Conservation (phyloP, 345 rosid species). For the Streptanthus diversifolius region DNA sequence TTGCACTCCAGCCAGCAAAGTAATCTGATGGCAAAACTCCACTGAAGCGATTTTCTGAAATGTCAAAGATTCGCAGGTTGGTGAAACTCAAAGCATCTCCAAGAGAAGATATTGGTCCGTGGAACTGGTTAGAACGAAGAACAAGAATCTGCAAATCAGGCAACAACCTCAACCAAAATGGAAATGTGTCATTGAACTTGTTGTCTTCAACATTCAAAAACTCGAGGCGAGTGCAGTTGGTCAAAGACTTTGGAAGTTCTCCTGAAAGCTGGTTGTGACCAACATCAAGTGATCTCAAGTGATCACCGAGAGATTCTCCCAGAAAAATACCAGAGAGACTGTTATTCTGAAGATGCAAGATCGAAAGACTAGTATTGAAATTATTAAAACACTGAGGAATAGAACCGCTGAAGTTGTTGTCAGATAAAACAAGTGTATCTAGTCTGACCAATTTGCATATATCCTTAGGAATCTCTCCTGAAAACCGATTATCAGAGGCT, state of each 20-base stretch:
- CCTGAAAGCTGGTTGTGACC: too few relatives aligned
- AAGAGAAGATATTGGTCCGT: conserved; percentile 34
- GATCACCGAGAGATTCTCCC: not conserved
- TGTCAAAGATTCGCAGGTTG: conserved; percentile 44
- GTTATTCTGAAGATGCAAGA: conserved; percentile 21
- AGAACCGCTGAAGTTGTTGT: conserved; percentile 31
- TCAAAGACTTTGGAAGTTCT: not conserved
- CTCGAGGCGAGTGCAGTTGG: conserved; percentile 32
- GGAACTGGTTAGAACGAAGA: conserved; percentile 43
- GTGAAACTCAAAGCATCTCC: not conserved
- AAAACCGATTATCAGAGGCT: not conserved
- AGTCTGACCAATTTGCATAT: not conserved
- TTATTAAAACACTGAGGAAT: conserved; percentile 24
- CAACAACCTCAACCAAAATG: conserved; percentile 34
- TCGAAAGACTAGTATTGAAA: not conserved
- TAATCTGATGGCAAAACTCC: not conserved
- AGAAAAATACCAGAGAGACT: conserved; percentile 20
- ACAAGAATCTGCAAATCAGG: conserved; percentile 37
- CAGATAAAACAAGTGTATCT: conserved; percentile 14
- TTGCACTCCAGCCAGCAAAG: not conserved
- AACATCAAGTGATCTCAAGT: not conserved
- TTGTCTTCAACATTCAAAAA: conserved; percentile 45
- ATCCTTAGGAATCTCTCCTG: not conserved
- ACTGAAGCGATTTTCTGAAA: conserved; percentile 35
- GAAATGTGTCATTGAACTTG: conserved; percentile 32